A percentile compares a stretch with the other conserved stretches of the same genome.
These are phyloP conservation scores for Simmondsia chinensis DNA, from an alignment of 148 eudicot species.

Conservation along the genomic window DNA sequence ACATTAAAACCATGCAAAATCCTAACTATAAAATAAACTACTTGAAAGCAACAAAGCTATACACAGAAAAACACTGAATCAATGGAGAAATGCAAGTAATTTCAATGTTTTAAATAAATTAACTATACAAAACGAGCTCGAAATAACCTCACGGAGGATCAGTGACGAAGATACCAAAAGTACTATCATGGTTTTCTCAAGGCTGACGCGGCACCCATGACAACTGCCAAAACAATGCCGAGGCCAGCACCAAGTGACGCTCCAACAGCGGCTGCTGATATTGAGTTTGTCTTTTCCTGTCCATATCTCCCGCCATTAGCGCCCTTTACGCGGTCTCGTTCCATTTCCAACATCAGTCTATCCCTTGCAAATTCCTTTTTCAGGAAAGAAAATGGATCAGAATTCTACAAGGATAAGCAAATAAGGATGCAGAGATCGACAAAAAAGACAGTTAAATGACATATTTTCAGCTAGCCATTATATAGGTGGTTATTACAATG, in stretches of 20 bases:
- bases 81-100: no score
- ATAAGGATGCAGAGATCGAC: no score
- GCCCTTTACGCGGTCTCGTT: constrained; percentile 41
- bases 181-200: constrained; percentile 74
- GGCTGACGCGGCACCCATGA: constrained; percentile 98
- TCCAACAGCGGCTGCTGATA: constrained; percentile 79
- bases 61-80: no score
- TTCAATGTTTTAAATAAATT: no score
- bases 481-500: no score
- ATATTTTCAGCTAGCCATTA: no score
- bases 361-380: constrained; percentile 69
- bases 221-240: constrained; percentile 84
- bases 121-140: no score
- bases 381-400: not conserved
- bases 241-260: constrained; percentile 96
- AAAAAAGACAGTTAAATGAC: no score
- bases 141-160: no score
- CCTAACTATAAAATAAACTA: no score
- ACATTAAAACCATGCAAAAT: no score
- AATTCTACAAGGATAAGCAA: not conserved
- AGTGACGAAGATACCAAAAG: not conserved
- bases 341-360: constrained; percentile 47
- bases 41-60: no score
- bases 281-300: constrained; percentile 48
- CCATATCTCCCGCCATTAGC: constrained; percentile 34